Conservation (phyloP, 2,329 filamentous ascomycete genomes). For the Fusarium mexicanum region DNA sequence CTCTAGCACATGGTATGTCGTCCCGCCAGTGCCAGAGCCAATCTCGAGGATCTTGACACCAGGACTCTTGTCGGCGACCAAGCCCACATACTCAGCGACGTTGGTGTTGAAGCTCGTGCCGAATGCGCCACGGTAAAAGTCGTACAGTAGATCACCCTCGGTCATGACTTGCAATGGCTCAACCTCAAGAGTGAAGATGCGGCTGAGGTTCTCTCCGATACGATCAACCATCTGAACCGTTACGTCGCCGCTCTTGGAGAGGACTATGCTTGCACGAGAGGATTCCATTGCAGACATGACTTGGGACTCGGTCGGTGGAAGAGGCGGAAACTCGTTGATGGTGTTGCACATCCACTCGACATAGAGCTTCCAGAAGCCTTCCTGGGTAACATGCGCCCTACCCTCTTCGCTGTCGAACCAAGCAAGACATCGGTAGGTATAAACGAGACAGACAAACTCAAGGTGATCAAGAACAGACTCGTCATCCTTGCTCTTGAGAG, state of each 20-base stretch:
- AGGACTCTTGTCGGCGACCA: not conserved
- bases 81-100: not conserved
- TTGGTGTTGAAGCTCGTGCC: not conserved
- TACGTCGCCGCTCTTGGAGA: not conserved
- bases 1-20: not conserved
- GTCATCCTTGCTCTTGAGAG: not conserved
- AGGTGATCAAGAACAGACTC: not conserved
- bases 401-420: not conserved
- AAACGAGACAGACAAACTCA: not conserved
- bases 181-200: not conserved
- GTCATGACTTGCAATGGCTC: not conserved
- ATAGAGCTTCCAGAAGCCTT: not conserved
- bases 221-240: not conserved
- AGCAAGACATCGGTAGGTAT: not conserved
- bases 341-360: not conserved
- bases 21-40: not conserved
- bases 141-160: not conserved
- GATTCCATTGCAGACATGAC: not conserved
- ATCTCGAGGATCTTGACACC: not conserved
- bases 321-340: not conserved
- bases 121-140: not conserved
- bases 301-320: not conserved
- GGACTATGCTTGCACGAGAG: not conserved
- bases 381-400: not conserved
- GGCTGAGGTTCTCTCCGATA: not conserved